A percentile compares a stretch with the other conserved stretches of the same genome.
Conservation (phyloP, 2,329 filamentous ascomycete species). For the Microcera coccophila region DNA sequence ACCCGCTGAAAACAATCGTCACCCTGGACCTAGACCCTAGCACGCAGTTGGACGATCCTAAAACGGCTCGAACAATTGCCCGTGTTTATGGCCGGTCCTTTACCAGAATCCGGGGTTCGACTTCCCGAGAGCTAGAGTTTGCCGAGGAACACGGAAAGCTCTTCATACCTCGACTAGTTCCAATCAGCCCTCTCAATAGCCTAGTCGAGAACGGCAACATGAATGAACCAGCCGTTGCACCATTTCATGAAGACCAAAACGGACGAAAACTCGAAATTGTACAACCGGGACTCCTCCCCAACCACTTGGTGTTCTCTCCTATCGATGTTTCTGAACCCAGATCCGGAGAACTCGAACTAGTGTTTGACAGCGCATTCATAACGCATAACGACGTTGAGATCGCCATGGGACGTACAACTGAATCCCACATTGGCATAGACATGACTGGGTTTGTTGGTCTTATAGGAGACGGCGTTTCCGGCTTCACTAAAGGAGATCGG, state of each 20-base stretch:
- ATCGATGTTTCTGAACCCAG: conserved; percentile 18
- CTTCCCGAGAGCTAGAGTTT: conserved; percentile 41
- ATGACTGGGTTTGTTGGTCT: conserved; percentile 36
- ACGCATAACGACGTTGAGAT: conserved; percentile 36
- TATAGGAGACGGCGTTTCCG: conserved; percentile 31
- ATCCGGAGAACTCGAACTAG: conserved; percentile 38
- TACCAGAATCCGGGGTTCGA: conserved; percentile 6
- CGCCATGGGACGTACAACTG: conserved; percentile 29
- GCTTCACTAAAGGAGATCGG: conserved; percentile 35
- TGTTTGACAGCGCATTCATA: conserved; percentile 35
- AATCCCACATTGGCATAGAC: conserved; percentile 39
- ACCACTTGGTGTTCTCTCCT: conserved; percentile 25
- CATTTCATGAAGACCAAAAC: conserved; percentile 18
- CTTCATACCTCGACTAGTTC: conserved; percentile 44
- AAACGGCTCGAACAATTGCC: conserved; percentile 20
- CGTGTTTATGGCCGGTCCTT: conserved; percentile 26
- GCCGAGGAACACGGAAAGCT: conserved; percentile 36
- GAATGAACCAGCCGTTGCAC: conserved; percentile 4
- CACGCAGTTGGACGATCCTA: conserved; percentile 16
- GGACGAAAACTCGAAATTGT: conserved; percentile 24
- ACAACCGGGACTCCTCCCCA: conserved; percentile 24
- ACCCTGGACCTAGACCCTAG: conserved; percentile 39
- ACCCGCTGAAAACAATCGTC: conserved; percentile 40
- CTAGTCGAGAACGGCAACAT: conserved; percentile 36
- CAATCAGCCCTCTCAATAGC: conserved; percentile 39